Evolutionary conservation across 2,329 filamentous ascomycete species (phyloP), one percentile per base, ranked within the genome.

Genomic region (Beauveria rudraprayagi): DNA sequence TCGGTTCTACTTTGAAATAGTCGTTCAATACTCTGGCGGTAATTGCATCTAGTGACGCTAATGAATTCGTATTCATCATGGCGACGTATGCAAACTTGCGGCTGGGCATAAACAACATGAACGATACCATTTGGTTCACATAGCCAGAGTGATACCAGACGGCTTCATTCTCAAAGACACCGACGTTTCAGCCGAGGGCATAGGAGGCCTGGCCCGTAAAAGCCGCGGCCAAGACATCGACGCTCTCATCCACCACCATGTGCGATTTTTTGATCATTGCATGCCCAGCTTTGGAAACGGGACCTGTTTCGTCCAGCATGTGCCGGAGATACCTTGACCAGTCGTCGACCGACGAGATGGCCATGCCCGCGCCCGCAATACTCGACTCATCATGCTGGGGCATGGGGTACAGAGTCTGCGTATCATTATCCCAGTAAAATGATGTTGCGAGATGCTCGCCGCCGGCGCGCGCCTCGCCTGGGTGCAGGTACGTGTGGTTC

Each of bases 321-420:
- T 66, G 62, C 24, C 67, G 68, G 19, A 74, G 67, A 50, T 71
- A 73, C 51, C 66, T 68, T 7, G 73, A 69, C 65, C 76, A 78
- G 61, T 78, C 75, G 0, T 67, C 40, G 5, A 77, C 73, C 28
- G 69, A 75, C 0, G 71, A 75, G 41, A 77, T 71, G 24, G 80
- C 71, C 17, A 71, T 72, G 0, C 79, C 80, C 0, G 78, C 78
- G 1, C 77, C 79, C 41, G 73, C 72, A 5, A 67, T 69, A 51
- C 69, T 69, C 1, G 68, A 66, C 2, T 67, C 65, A 10, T 77
- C 67, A 16, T 67, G 65, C 34, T 63, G 65, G 2, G 67, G 64
- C 9, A 73, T 62, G 1, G 63, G 60, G 4, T 70, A 64, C 46
- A 71, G 72, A 7, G 53, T 51, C 0, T 65, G 66, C 2, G 65